These are phyloP conservation scores for Yarrowia yakushimensis DNA, from an alignment of 805 yeast species.

Conservation along the genomic window DNA sequence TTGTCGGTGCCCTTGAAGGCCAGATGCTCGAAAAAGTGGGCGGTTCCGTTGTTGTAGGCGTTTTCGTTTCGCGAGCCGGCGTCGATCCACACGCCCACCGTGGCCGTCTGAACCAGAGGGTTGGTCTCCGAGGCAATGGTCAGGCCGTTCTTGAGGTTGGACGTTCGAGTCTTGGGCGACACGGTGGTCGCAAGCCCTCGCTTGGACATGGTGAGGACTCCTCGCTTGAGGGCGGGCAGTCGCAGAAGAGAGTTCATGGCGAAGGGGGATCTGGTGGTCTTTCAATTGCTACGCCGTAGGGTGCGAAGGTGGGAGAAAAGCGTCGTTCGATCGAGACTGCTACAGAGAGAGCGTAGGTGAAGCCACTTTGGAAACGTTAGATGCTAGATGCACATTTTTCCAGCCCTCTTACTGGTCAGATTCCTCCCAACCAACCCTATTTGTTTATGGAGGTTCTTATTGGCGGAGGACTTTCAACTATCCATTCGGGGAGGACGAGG, in stretches of 20 bases:
- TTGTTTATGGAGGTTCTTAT: neutral
- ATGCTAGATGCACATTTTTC: conserved; percentile 5
- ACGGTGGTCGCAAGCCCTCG: conserved; percentile 22
- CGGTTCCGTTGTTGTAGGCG: conserved; percentile 82
- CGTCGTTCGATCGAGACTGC: neutral
- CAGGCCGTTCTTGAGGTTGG: conserved; percentile 82
- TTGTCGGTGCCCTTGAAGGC: conserved; percentile 91
- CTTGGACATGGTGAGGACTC: conserved; percentile 18
- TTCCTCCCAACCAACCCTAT: conserved; percentile 13
- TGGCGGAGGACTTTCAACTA: neutral
- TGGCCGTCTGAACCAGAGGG: conserved; percentile 89
- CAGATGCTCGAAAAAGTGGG: conserved; percentile 94
- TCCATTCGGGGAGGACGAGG: no score
- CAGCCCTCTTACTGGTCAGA: conserved; percentile 22
- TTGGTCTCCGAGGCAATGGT: conserved; percentile 88
- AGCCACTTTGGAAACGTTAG: neutral
- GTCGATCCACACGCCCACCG: conserved; percentile 97
- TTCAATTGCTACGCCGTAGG: neutral
- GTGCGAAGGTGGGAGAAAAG: neutral
- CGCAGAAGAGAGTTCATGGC: conserved; percentile 24
- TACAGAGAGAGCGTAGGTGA: neutral
- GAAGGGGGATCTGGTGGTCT: neutral
- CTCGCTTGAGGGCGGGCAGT: conserved; percentile 26
- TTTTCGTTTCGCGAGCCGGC: conserved; percentile 98
- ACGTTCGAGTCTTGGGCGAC: conserved; percentile 53